phyloP scores from a whole-genome alignment of 148 eudicot genomes.

The Amaranthus cruentus region DNA sequence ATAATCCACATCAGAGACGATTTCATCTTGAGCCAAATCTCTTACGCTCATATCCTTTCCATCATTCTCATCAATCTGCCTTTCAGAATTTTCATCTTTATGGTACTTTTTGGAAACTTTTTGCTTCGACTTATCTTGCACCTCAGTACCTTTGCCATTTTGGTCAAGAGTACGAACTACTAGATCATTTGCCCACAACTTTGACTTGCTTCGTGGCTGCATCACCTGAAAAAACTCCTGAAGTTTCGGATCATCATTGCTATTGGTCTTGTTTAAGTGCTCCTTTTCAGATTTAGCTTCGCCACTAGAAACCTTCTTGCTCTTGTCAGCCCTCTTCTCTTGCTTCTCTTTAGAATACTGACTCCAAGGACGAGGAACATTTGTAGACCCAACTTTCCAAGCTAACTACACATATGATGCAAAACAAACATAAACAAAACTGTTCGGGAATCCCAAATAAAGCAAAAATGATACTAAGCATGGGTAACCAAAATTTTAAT shows the following conservation, averaged over 20 bases:
- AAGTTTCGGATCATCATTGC: conserved; percentile 51
- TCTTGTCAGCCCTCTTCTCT: conserved; percentile 36
- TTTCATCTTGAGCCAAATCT: conserved; percentile 33
- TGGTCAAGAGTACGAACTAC: conserved; percentile 34
- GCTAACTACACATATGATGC: conserved; percentile 49
- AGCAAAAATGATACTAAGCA: neutral
- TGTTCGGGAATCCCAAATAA: neutral
- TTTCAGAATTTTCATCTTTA: conserved; percentile 27
- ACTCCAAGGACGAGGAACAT: conserved; percentile 92
- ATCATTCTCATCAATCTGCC: conserved; percentile 20
- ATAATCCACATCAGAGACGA: conserved; percentile 71
- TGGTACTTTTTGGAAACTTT: conserved; percentile 14
- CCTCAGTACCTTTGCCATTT: conserved; percentile 21
- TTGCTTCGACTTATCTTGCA: conserved; percentile 21
- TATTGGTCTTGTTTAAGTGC: conserved; percentile 23
- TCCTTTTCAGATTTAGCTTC: conserved; percentile 23
- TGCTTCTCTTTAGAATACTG: conserved; percentile 57
- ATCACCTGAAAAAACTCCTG: conserved; percentile 73
- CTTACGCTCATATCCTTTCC: conserved; percentile 26
- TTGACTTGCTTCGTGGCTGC: conserved; percentile 71
- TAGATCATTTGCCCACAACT: conserved; percentile 80
- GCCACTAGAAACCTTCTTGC: conserved; percentile 24
- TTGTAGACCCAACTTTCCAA: conserved; percentile 67
- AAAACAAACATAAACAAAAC: neutral
- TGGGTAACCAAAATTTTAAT: neutral